Percentiles rank a stretch among this genome's conserved stretches.
These are phyloP conservation scores for Xylariaceae sp. DNA, from an alignment of 2,329 filamentous ascomycete species.

Conservation along the genomic window DNA sequence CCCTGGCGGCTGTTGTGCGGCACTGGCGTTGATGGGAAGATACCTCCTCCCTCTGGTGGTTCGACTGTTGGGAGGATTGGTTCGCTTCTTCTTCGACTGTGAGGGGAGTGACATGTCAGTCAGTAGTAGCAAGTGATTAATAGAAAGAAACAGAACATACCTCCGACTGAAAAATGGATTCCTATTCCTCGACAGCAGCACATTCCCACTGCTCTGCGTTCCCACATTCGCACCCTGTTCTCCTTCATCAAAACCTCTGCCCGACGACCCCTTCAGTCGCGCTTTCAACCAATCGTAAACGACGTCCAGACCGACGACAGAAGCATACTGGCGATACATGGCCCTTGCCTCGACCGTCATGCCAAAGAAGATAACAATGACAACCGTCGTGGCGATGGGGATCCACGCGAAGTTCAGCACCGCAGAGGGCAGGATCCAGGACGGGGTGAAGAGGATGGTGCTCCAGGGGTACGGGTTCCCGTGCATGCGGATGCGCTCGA, in stretches of 20 bases:
- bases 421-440: constrained; percentile 34
- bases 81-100: not conserved
- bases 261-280: not conserved
- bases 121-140: not conserved
- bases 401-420: constrained; percentile 45
- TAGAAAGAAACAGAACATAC: constrained; percentile 3
- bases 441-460: constrained; percentile 42
- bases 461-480: constrained; percentile 39
- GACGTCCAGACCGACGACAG: constrained; percentile 7
- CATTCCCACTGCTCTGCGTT: constrained; percentile 3
- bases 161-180: not conserved
- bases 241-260: not conserved
- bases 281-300: constrained; percentile 3
- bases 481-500: constrained; percentile 36
- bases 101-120: not conserved
- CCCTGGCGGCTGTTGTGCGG: constrained; percentile 1
- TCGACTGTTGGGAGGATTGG: constrained; percentile 6
- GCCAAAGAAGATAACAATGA: constrained; percentile 51
- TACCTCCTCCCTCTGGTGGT: not conserved
- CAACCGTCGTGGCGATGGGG: constrained; percentile 40
- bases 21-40: not conserved
- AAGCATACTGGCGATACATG: constrained; percentile 36
- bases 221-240: constrained; percentile 2
- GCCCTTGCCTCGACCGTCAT: constrained; percentile 49
- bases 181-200: not conserved